Evolutionary conservation across 2,329 filamentous ascomycete species (phyloP).

Genomic region (Hypomyces rosellus): DNA sequence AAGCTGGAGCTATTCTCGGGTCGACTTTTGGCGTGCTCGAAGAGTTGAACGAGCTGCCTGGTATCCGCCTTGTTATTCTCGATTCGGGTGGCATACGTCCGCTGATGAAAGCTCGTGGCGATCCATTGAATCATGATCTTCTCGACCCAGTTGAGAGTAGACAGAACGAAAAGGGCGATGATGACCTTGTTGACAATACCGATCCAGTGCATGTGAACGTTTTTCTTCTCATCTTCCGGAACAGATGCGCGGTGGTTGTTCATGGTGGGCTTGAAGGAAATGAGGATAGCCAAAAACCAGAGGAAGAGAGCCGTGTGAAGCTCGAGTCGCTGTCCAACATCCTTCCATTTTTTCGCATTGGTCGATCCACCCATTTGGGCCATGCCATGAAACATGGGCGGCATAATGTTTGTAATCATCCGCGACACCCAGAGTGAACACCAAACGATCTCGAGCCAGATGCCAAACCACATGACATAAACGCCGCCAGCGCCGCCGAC

Average conservation of each 20-base stretch:
- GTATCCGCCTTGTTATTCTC: slow-evolving; percentile 91
- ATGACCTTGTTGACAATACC: slow-evolving; percentile 77
- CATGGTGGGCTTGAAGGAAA: slow-evolving; percentile 82
- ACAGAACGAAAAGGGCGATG: slow-evolving; percentile 73
- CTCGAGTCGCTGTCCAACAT: slow-evolving; percentile 80
- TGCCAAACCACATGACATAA: slow-evolving; percentile 79
- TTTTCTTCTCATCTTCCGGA: slow-evolving; percentile 30
- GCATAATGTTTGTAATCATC: slow-evolving; percentile 46
- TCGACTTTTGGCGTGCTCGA: slow-evolving; percentile 70
- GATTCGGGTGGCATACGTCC: slow-evolving; percentile 86
- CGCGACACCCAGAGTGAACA: slow-evolving; percentile 75
- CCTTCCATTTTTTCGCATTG: slow-evolving; percentile 87
- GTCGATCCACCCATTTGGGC: slow-evolving; percentile 74
- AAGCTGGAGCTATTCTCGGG: slow-evolving; percentile 48
- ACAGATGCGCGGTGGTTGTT: slow-evolving; percentile 44
- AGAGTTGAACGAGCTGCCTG: slow-evolving; percentile 47
- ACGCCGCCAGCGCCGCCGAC: slow-evolving; percentile 67
- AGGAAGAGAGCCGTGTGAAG: slow-evolving; percentile 81
- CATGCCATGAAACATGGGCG: slow-evolving; percentile 40
- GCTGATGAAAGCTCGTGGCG: slow-evolving; percentile 83
- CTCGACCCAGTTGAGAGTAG: slow-evolving; percentile 75
- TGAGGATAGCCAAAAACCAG: slow-evolving; percentile 81
- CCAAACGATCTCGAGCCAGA: slow-evolving; percentile 95
- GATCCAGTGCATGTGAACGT: slow-evolving; percentile 61
- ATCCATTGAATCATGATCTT: slow-evolving; percentile 95